These are phyloP conservation scores for Mycena galopus DNA, from an alignment of 768 basidiomycete genomes.

Conservation along the genomic window DNA sequence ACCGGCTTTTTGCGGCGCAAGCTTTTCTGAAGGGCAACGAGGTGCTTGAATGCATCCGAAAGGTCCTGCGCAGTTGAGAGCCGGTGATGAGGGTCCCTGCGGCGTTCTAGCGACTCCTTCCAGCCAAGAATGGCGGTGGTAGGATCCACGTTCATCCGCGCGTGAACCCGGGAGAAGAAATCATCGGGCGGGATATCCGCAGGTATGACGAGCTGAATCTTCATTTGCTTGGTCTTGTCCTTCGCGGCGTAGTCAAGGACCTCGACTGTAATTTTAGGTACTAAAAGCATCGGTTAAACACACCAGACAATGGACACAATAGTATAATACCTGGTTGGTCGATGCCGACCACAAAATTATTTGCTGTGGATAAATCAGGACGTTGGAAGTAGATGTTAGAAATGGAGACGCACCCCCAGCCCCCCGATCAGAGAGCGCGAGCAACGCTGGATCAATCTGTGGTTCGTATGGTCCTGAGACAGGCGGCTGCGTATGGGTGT, in stretches of 20 bases:
- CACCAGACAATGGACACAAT: neutral
- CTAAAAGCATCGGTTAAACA: neutral
- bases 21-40: neutral
- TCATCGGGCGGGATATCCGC: neutral
- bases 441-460: neutral
- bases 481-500: neutral
- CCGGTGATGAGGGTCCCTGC: neutral
- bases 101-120: conserved; percentile 5
- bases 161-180: conserved; percentile 3
- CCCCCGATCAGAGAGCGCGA: neutral
- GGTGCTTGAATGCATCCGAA: neutral
- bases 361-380: neutral
- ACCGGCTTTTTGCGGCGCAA: neutral
- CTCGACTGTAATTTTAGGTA: neutral
- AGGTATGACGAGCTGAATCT: neutral
- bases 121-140: neutral
- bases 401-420: neutral
- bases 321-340: neutral
- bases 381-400: neutral
- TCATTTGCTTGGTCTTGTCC: conserved; percentile 1
- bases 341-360: neutral
- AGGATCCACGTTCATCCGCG: conserved; percentile 5
- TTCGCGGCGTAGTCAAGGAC: neutral
- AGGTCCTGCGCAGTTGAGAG: neutral
- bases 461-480: neutral